phyloP scores from a whole-genome alignment of 1,284 basidiomycete species.

The Tranzscheliella williamsii region DNA sequence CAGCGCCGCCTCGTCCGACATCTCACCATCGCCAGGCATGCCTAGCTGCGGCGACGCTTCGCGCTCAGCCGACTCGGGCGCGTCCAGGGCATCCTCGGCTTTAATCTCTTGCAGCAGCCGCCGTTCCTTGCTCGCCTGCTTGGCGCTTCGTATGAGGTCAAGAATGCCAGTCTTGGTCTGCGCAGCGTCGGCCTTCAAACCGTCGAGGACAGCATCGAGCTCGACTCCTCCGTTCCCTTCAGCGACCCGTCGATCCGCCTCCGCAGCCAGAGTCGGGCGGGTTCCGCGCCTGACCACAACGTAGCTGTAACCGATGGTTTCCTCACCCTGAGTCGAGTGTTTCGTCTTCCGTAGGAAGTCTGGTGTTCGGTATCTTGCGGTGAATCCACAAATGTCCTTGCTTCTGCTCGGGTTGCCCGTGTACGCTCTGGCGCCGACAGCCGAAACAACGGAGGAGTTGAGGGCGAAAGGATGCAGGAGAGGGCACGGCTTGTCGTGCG shows the following conservation, averaged over 20 bases:
- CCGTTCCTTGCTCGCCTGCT: slow-evolving; percentile 5
- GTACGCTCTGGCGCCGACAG: slow-evolving; percentile 7
- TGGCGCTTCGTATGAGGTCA: slow-evolving; percentile 35
- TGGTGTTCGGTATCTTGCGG: slow-evolving; percentile 83
- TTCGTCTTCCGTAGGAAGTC: slow-evolving; percentile 83
- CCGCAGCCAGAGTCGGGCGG: slow-evolving; percentile 65
- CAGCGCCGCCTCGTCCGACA: slow-evolving; percentile 25
- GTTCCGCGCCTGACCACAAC: slow-evolving; percentile 80
- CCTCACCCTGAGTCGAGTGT: slow-evolving; percentile 78
- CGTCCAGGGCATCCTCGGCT: slow-evolving; percentile 1
- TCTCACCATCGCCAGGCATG: slow-evolving; percentile 1
- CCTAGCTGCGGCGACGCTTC: background rate
- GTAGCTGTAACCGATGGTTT: slow-evolving; percentile 86
- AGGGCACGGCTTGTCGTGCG: slow-evolving; percentile 87
- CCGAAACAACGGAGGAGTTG: slow-evolving; percentile 4
- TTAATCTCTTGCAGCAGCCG: slow-evolving; percentile 25
- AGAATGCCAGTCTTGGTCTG: slow-evolving; percentile 41
- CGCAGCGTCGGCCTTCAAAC: slow-evolving; percentile 11
- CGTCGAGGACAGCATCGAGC: background rate
- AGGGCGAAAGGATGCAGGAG: slow-evolving; percentile 62
- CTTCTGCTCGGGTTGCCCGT: slow-evolving; percentile 46
- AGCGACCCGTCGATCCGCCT: slow-evolving; percentile 10
- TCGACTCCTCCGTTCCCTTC: background rate
- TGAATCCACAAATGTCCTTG: slow-evolving; percentile 75
- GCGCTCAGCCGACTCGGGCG: background rate